phyloP scores from a whole-genome alignment of 2,329 filamentous ascomycete species.

The Ceratocystis destructans region DNA sequence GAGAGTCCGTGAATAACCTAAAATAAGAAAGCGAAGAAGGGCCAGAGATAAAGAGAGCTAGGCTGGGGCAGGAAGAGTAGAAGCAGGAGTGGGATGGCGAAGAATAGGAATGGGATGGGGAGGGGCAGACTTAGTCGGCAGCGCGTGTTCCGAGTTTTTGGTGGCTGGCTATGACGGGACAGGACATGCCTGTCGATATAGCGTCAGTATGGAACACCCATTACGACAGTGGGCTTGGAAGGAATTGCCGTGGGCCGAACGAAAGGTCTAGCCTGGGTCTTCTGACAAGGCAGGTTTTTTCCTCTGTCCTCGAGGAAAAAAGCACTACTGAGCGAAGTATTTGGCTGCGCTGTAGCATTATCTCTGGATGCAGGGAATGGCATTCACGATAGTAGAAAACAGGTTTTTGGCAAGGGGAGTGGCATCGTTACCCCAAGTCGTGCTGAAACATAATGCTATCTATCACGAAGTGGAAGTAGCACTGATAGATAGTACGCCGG shows the following conservation, averaged over 20 bases:
- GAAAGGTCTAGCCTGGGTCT: slow-evolving; percentile 2
- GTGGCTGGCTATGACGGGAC: not conserved
- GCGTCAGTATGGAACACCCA: not conserved
- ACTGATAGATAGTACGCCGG: too few relatives aligned
- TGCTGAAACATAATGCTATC: not conserved
- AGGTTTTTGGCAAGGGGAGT: not conserved
- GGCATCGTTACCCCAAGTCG: not conserved
- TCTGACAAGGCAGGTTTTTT: slow-evolving; percentile 4
- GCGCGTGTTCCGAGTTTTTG: slow-evolving; percentile 7
- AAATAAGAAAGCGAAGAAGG: not conserved
- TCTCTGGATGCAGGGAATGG: not conserved
- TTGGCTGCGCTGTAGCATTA: not conserved
- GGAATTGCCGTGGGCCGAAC: slow-evolving; percentile 16
- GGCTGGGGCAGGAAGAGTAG: not conserved
- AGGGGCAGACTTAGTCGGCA: not conserved
- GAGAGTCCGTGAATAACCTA: not conserved
- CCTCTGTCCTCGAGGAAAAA: not conserved
- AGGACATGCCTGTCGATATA: slow-evolving; percentile 6
- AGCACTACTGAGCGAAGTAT: not conserved
- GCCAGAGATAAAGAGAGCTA: not conserved
- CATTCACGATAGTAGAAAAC: not conserved
- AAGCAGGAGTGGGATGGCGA: not conserved
- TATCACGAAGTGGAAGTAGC: not conserved
- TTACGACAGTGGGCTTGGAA: slow-evolving; percentile 2
- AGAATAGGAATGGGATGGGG: not conserved